Evolutionary conservation across 2,329 filamentous ascomycete genomes (phyloP).

Genomic region (Proliferodiscus dingleyae): DNA sequence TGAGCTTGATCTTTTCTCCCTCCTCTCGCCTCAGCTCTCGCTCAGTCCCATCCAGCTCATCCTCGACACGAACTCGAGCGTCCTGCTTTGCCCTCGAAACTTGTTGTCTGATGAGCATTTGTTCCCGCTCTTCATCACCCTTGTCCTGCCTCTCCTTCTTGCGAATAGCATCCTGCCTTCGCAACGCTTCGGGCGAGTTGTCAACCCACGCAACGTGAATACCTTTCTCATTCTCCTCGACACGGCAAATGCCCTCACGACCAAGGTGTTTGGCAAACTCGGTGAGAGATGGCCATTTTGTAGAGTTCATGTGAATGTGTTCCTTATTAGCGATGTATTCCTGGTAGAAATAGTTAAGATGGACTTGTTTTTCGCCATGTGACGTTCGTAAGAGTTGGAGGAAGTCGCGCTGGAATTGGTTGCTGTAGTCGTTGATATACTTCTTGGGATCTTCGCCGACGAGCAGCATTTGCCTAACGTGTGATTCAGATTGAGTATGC

Average conservation of each 20-base stretch:
- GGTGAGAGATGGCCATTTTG: slow-evolving; percentile 80
- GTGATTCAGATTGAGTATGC: slow-evolving; percentile 83
- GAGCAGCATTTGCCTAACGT: slow-evolving; percentile 83
- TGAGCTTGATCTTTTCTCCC: slow-evolving; percentile 72
- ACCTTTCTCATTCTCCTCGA: slow-evolving; percentile 86
- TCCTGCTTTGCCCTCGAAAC: slow-evolving; percentile 68
- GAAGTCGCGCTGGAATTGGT: slow-evolving; percentile 78
- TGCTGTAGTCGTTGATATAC: slow-evolving; percentile 75
- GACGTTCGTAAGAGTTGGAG: slow-evolving; percentile 70
- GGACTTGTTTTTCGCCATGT: slow-evolving; percentile 85
- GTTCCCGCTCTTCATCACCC: slow-evolving; percentile 85
- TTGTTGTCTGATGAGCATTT: slow-evolving; percentile 77
- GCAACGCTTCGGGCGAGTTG: slow-evolving; percentile 79
- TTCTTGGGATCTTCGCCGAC: slow-evolving; percentile 85
- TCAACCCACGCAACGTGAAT: slow-evolving; percentile 88
- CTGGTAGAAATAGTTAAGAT: slow-evolving; percentile 92
- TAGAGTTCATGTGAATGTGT: slow-evolving; percentile 92
- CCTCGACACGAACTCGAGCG: slow-evolving; percentile 42
- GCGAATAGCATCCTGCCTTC: slow-evolving; percentile 72
- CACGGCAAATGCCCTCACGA: slow-evolving; percentile 78
- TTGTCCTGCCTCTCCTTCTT: slow-evolving; percentile 84
- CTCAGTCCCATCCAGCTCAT: slow-evolving; percentile 39
- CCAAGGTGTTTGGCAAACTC: slow-evolving; percentile 88
- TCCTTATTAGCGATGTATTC: slow-evolving; percentile 84
- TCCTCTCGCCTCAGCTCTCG: slow-evolving; percentile 55